These are phyloP conservation scores for Verticillium tricorpus DNA, from an alignment of 2,329 filamentous ascomycete genomes.

Conservation along the genomic window DNA sequence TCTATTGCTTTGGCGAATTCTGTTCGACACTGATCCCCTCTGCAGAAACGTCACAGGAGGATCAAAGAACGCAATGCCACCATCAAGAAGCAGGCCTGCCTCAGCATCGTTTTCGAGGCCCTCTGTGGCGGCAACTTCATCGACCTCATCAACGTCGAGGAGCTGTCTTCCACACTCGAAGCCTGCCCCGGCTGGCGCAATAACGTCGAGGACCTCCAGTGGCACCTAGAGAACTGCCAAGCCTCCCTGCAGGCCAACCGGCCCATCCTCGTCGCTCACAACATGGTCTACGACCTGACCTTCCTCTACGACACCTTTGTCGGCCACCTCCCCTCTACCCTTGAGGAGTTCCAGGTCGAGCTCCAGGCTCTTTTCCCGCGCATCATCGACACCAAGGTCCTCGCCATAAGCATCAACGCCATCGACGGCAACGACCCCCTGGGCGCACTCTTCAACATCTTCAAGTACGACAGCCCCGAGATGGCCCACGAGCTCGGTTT, in stretches of 20 bases:
- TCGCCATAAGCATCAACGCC: conserved; percentile 36
- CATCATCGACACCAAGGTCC: conserved; percentile 58
- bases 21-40: background rate
- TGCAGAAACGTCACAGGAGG: background rate
- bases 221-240: conserved; percentile 17
- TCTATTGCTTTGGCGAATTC: background rate
- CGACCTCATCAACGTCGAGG: conserved; percentile 2
- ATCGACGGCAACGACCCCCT: conserved; percentile 11
- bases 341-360: conserved; percentile 45
- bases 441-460: background rate
- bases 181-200: background rate
- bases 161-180: background rate
- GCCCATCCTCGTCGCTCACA: conserved; percentile 56
- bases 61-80: background rate
- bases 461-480: background rate
- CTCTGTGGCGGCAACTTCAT: conserved; percentile 23
- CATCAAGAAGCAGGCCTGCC: background rate
- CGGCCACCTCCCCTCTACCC: conserved; percentile 46
- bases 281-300: conserved; percentile 59
- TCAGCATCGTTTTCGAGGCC: conserved; percentile 20
- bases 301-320: conserved; percentile 62
- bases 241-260: conserved; percentile 19
- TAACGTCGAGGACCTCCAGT: conserved; percentile 1
- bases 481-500: conserved; percentile 8
- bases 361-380: conserved; percentile 43